phyloP scores from a whole-genome alignment of 371 early-diverging fungal species.

The Mortierella sp. region DNA sequence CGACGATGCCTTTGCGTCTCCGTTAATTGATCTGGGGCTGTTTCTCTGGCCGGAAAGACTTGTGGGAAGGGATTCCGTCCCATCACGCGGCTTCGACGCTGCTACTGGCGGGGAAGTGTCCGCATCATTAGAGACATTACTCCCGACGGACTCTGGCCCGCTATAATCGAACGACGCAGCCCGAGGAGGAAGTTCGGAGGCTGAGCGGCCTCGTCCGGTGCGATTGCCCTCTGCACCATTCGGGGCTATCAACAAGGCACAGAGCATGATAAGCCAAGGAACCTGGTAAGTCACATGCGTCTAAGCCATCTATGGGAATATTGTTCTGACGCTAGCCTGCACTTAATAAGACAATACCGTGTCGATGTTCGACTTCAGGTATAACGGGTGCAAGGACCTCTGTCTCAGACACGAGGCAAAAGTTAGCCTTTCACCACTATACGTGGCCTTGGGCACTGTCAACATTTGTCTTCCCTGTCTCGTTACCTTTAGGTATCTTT shows the following conservation, averaged over 20 bases:
- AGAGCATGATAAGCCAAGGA: too few species aligned
- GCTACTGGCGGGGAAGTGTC: conserved; percentile 6
- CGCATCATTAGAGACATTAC: neutral
- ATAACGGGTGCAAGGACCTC: conserved; percentile 26
- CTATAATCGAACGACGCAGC: conserved; percentile 21
- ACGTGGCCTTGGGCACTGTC: neutral
- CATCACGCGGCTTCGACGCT: neutral
- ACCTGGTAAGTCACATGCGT: too few species aligned
- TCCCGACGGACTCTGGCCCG: conserved; percentile 2
- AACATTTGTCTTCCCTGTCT: neutral
- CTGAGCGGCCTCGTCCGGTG: conserved; percentile 25
- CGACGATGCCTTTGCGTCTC: neutral
- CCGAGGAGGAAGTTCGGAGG: conserved; percentile 24
- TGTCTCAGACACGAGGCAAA: neutral
- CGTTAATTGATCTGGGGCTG: neutral
- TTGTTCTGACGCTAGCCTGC: neutral
- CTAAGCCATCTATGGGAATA: too few species aligned
- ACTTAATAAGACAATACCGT: conserved; percentile 9
- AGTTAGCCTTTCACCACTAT: neutral
- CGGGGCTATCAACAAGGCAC: too few species aligned
- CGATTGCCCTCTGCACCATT: neutral
- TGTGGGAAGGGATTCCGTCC: conserved; percentile 3
- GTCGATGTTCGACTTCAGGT: conserved; percentile 16
- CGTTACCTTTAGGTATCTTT: conserved; percentile 20
- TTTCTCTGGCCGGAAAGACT: neutral